A percentile compares a stretch with the other conserved stretches of the same genome.
These are phyloP conservation scores for Syncephalastrum contaminatum DNA, from an alignment of 371 early-diverging fungal genomes.

Conservation along the genomic window DNA sequence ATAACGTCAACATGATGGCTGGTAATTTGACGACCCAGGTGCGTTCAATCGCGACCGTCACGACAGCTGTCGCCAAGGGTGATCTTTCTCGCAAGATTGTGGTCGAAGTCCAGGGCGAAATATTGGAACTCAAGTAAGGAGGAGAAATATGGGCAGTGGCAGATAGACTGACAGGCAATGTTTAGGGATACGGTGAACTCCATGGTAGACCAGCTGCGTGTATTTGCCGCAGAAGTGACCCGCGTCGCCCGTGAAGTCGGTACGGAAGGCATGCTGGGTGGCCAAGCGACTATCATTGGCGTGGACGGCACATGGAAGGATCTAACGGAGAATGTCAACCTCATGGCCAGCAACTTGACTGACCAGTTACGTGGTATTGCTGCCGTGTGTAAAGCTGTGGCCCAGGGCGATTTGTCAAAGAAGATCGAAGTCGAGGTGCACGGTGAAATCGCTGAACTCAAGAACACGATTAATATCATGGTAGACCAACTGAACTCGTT, in stretches of 20 bases:
- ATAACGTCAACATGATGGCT: constrained; percentile 41
- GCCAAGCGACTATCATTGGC: constrained; percentile 48
- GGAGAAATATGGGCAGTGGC: too few relatives aligned
- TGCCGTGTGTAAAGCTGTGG: constrained; percentile 60
- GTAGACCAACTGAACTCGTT: constrained; percentile 43
- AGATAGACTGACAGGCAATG: too few relatives aligned
- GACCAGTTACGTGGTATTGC: constrained; percentile 68
- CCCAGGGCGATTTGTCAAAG: constrained; percentile 59
- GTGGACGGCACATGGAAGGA: constrained; percentile 66
- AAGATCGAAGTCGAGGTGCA: constrained; percentile 55
- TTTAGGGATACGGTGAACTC: too few relatives aligned
- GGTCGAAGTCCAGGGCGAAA: constrained; percentile 26
- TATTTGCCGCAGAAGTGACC: constrained; percentile 58
- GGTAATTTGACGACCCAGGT: constrained; percentile 32
- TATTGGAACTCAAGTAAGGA: constrained; percentile 27
- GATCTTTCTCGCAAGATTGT: constrained; percentile 27
- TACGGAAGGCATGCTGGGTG: constrained; percentile 57
- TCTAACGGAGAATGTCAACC: constrained; percentile 58
- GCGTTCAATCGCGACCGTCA: constrained; percentile 26
- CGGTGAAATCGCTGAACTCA: constrained; percentile 61
- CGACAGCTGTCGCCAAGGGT: constrained; percentile 29
- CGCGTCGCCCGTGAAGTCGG: constrained; percentile 63
- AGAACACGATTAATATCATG: constrained; percentile 66
- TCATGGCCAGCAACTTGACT: constrained; percentile 56
- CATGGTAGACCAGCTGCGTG: constrained; percentile 33